phyloP scores from a whole-genome alignment of 2,329 filamentous ascomycete species.

The Delphinella strobiligena region DNA sequence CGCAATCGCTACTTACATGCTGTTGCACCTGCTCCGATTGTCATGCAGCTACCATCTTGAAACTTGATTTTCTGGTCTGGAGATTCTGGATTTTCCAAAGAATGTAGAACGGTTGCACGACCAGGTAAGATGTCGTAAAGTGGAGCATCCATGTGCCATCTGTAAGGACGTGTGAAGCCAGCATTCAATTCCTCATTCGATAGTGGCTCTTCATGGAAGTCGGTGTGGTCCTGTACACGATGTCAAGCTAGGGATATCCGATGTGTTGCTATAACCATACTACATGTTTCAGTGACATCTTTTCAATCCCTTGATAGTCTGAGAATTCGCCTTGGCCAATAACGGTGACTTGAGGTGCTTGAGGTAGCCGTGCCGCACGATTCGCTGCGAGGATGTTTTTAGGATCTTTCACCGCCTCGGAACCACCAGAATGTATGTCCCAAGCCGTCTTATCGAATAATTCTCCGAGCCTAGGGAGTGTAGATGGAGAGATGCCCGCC shows the following conservation, averaged over 20 bases:
- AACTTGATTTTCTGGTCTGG: neutral
- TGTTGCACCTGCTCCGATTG: neutral
- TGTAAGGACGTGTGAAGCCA: conserved; percentile 17
- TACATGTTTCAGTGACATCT: neutral
- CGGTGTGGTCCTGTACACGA: neutral
- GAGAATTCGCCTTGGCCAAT: neutral
- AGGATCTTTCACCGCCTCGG: conserved; percentile 12
- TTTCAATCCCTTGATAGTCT: neutral
- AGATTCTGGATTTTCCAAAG: conserved; percentile 15
- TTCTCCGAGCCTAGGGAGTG: conserved; percentile 11
- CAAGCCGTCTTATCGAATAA: conserved; percentile 11
- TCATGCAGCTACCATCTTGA: neutral
- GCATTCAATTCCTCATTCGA: conserved; percentile 4
- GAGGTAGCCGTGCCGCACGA: conserved; percentile 8
- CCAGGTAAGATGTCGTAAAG: conserved; percentile 19
- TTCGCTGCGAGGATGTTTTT: conserved; percentile 9
- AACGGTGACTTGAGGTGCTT: neutral
- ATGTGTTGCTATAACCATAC: neutral
- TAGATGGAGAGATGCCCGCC: conserved; percentile 10
- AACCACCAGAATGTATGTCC: conserved; percentile 13
- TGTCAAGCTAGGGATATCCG: neutral
- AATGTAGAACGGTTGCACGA: conserved; percentile 17
- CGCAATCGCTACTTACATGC: no score
- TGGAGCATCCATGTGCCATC: conserved; percentile 22
- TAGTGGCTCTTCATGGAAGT: conserved; percentile 5